Evolutionary conservation across 495 filamentous ascomycete species (phyloP), one percentile per base, ranked within the genome.

Genomic region (Lasiosphaeriaceae sp.): DNA sequence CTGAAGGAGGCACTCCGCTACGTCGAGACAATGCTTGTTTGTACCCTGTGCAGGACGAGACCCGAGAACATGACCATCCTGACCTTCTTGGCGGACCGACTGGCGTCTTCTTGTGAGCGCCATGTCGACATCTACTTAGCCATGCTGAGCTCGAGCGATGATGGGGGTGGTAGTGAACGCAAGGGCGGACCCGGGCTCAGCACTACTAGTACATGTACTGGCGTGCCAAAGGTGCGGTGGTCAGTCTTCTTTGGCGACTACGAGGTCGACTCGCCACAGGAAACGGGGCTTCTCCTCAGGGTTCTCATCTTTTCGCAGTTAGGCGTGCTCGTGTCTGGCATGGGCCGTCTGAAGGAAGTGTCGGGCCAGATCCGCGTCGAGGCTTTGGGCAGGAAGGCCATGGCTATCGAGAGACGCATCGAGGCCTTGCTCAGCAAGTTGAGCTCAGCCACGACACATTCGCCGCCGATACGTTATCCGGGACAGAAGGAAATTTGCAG

Each of bases 21-120:
- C 56, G 52, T 50, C 50, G 56, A 58, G 43, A 44, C 50, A 31
- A 43, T 58, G 44, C 16, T 58, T 19, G 21, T 26, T 16, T 58
- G 56, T n/a, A 21, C 20, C 16, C 31, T 48, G 14, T 58, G 56
- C 44, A 46, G 46, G 16, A 26, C 56, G 1, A 34, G 52, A 16
- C 56, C 50, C 20, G 56, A 58, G 44, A 52, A 54, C 41, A 53
- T 58, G 56, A 53, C 56, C 34, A 58, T 58, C 56, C 50, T 58
- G 17, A 48, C 56, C 24, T 58, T 58, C 29, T 41, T 58, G 43
- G 54, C 50, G 2, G 56, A 58, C 19, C 35, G 50, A 22, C 56
- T 58, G 11, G 47, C 47, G 5, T 26, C 21, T 7, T 46, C 54
- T 14, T 58, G 56, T 29, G 56, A 58, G 31, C 31, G 52, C 56